Conservation (phyloP, 2,329 filamentous ascomycete genomes). For the Hypoxylon sp. region DNA sequence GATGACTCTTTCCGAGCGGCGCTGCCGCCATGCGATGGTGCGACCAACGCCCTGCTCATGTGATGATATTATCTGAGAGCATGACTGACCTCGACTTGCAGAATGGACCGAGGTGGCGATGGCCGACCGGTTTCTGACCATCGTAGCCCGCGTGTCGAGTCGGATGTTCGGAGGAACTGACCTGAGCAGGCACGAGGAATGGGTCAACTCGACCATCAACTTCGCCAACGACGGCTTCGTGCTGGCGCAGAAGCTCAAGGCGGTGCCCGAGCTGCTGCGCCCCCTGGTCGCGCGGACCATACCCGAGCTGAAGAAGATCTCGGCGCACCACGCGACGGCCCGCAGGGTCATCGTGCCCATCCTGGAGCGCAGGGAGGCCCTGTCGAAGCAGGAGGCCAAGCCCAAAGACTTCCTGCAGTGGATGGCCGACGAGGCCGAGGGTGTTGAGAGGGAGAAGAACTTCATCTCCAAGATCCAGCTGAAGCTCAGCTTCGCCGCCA, state of each 20-base stretch:
- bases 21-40: too few relatives aligned
- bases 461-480: background rate
- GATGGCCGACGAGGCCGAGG: slow-evolving; percentile 32
- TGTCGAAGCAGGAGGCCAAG: slow-evolving; percentile 22
- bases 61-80: too few relatives aligned
- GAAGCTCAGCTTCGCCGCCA: background rate
- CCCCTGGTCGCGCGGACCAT: slow-evolving; percentile 41
- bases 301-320: slow-evolving; percentile 40
- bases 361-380: slow-evolving; percentile 30
- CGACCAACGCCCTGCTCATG: too few relatives aligned
- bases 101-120: background rate
- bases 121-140: background rate
- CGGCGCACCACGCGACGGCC: slow-evolving; percentile 36
- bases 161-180: slow-evolving; percentile 29
- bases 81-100: too few relatives aligned
- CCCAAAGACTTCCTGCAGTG: slow-evolving; percentile 40
- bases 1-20: too few relatives aligned
- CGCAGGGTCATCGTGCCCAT: slow-evolving; percentile 40
- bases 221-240: slow-evolving; percentile 45
- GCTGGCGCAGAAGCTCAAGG: slow-evolving; percentile 40
- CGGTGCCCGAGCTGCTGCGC: background rate
- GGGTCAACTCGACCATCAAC: slow-evolving; percentile 41
- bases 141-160: background rate
- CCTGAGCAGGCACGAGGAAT: slow-evolving; percentile 42
- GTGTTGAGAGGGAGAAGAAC: slow-evolving; percentile 30